Evolutionary conservation across 805 yeast species (phyloP).

Genomic region (Tetrapisispora taiwanensis): DNA sequence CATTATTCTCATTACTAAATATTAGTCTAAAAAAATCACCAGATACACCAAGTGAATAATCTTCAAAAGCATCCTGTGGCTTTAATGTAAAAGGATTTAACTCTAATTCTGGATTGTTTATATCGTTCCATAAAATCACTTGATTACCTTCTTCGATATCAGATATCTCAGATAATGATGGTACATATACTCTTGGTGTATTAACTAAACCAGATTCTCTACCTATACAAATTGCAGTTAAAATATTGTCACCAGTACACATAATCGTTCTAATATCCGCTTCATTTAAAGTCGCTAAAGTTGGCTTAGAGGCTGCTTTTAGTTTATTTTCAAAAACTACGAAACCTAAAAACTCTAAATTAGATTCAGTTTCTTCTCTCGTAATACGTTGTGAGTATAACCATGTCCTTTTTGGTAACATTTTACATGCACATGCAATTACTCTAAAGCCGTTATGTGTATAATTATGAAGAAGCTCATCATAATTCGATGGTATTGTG

Average conservation of each 20-base stretch:
- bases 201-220: conserved; percentile 65
- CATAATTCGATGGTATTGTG: conserved; percentile 65
- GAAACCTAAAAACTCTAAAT: conserved; percentile 72
- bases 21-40: conserved; percentile 85
- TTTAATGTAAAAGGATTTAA: conserved; percentile 58
- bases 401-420: conserved; percentile 36
- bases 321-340: conserved; percentile 87
- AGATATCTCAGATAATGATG: conserved; percentile 42
- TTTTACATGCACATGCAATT: conserved; percentile 81
- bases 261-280: conserved; percentile 78
- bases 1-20: conserved; percentile 33
- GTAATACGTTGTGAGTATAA: conserved; percentile 39
- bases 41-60: conserved; percentile 71
- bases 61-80: conserved; percentile 32
- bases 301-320: conserved; percentile 55
- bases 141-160: conserved; percentile 22
- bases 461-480: conserved; percentile 65
- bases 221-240: conserved; percentile 91
- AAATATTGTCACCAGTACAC: conserved; percentile 96
- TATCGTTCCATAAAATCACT: conserved; percentile 55
- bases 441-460: conserved; percentile 94
- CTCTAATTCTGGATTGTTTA: conserved; percentile 42
- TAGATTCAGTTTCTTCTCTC: conserved; percentile 60
- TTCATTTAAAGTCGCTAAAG: conserved; percentile 45
- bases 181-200: conserved; percentile 47